These are phyloP conservation scores for Aspergillus saccharolyticus DNA, from an alignment of 495 filamentous ascomycete species.

Conservation along the genomic window DNA sequence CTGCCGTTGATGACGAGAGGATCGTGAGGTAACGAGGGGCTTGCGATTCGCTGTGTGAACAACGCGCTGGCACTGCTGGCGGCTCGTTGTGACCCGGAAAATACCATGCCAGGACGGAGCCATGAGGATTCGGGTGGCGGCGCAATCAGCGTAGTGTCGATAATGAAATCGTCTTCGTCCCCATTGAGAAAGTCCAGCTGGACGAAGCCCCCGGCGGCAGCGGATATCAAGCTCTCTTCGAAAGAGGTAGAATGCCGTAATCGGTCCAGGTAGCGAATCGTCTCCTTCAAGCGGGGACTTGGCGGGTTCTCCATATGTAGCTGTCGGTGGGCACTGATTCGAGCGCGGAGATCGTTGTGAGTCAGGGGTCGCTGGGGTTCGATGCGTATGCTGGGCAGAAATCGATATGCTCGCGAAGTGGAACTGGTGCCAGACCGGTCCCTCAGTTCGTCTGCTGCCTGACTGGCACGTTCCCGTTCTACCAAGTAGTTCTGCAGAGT, in stretches of 20 bases:
- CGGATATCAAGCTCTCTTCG: slow-evolving; percentile 52
- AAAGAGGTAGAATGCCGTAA: slow-evolving; percentile 52
- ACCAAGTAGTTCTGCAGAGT: slow-evolving; percentile 45
- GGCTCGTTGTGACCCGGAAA: slow-evolving; percentile 57
- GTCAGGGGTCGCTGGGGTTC: slow-evolving; percentile 30
- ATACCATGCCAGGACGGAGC: slow-evolving; percentile 59
- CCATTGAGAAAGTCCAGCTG: slow-evolving; percentile 37
- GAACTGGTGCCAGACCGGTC: slow-evolving; percentile 23
- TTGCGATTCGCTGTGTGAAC: slow-evolving; percentile 27
- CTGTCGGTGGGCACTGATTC: slow-evolving; percentile 48
- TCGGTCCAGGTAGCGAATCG: slow-evolving; percentile 60
- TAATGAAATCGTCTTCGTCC: slow-evolving; percentile 56
- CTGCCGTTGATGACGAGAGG: slow-evolving; percentile 40
- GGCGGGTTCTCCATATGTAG: slow-evolving; percentile 43
- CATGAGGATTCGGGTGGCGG: slow-evolving; percentile 58
- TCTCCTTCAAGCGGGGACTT: slow-evolving; percentile 49
- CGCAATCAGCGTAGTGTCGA: slow-evolving; percentile 50
- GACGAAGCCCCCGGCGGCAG: slow-evolving; percentile 46
- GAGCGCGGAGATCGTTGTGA: slow-evolving; percentile 42
- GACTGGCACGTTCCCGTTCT: slow-evolving; percentile 36
- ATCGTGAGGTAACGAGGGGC: slow-evolving; percentile 23
- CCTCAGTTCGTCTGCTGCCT: slow-evolving; percentile 29
- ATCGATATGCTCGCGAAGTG: slow-evolving; percentile 33
- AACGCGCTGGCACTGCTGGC: slow-evolving; percentile 28
- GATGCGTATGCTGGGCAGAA: slow-evolving; percentile 29